Base-by-base conservation (phyloP, 2,329 filamentous ascomycete genomes). In the Penicillium sp. region DNA sequence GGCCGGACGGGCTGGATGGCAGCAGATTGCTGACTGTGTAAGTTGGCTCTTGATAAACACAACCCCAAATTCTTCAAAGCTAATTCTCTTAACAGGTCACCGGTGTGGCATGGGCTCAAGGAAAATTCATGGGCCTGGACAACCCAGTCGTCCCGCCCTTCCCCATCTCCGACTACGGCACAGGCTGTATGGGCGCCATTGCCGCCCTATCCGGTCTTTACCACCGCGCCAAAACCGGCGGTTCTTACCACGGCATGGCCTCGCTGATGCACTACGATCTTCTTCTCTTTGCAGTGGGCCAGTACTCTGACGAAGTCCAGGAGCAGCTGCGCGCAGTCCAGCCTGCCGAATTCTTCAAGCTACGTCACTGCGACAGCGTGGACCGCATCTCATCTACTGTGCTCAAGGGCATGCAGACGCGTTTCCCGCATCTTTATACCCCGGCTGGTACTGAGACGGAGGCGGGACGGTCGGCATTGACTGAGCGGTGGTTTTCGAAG, bases 231-330 rank as follows among this genome's bases (percentile, higher is more conserved):
- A 85, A 80, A 8, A 70, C 74, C 11, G 87, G 87, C 16, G 87
- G 87, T 1, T 88, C 85, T 1, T 89, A 87, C 78, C 78, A 85
- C 54, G 86, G 86, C 44, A 84, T 81, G 48, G 83, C 81, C 0
- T 87, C 84, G 1, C 75, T 90, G 16, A 78, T 86, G 64, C 87
- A 90, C 62, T 90, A 90, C 66, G 86, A 90, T 58, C 77, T 89
- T 1, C 79, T 87, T 2, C 78, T 90, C 19, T 81, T 89, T 63
- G 78, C 81, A 16, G 77, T 84, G 0, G 87, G 87, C 0, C 70
- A 83, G 34, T 83, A 88, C 56, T 75, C 83, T 0, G 73, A 77
- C 0, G 69, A 76, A 0, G 77, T 87, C 2, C 82, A 87, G 70
- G 71, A 77, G 10, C 61, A 77, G 47, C 70, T 89, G 18, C 78